A percentile compares a stretch with the other conserved stretches of the same genome.
Evolutionary conservation across 805 yeast species (phyloP).

Genomic region (Brettanomyces naardenensis): DNA sequence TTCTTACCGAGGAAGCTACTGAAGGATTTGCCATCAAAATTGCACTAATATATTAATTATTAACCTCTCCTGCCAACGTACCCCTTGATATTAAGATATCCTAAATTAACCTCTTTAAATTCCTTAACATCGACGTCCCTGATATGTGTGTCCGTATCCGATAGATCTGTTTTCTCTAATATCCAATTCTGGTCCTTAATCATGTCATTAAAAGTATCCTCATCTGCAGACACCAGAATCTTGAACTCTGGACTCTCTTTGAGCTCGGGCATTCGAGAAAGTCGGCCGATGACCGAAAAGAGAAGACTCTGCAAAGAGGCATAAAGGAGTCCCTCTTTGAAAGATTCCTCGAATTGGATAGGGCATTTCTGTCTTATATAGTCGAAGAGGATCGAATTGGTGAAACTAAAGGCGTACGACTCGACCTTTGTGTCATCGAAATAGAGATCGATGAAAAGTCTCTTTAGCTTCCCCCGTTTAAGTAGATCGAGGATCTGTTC

Average conservation of each 20-base stretch:
- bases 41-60: not conserved
- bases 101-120: constrained; percentile 19
- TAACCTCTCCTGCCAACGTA: constrained; percentile 12
- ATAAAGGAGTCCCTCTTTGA: constrained; percentile 9
- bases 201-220: constrained; percentile 10
- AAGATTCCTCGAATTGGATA: constrained; percentile 8
- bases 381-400: constrained; percentile 20
- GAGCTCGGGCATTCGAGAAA: constrained; percentile 5
- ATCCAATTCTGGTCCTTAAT: constrained; percentile 18
- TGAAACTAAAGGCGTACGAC: constrained; percentile 22
- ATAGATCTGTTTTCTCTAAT: constrained; percentile 8
- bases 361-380: constrained; percentile 6
- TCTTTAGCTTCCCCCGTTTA: constrained; percentile 15
- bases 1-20: constrained; percentile 1
- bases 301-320: constrained; percentile 21
- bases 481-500: constrained; percentile 14
- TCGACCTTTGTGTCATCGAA: constrained; percentile 7
- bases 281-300: constrained; percentile 18
- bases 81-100: constrained; percentile 20
- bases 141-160: constrained; percentile 1
- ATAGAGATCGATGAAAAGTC: constrained; percentile 19
- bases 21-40: not conserved
- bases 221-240: constrained; percentile 16
- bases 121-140: constrained; percentile 11
- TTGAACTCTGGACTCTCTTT: constrained; percentile 12